Evolutionary conservation across 805 yeast genomes (phyloP).

Genomic region (Lipomyces yamanashiensis): DNA sequence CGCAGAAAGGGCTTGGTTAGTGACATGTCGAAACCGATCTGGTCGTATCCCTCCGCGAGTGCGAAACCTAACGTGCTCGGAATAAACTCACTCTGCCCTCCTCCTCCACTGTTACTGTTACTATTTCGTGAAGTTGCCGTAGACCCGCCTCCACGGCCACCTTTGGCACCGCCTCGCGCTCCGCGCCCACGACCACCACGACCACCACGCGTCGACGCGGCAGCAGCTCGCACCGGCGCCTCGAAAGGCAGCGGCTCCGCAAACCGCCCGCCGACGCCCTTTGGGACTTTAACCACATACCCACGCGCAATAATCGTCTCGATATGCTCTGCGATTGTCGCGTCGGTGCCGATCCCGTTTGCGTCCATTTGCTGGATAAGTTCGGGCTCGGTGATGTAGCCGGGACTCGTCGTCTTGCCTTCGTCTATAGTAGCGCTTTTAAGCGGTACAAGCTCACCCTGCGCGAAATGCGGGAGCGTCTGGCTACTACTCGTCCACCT

Average conservation of each 20-base stretch:
- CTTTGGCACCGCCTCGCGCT: slow-evolving; percentile 20
- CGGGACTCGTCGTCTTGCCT: slow-evolving; percentile 83
- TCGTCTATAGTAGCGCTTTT: slow-evolving; percentile 61
- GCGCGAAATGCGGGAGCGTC: slow-evolving; percentile 64
- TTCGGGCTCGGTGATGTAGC: slow-evolving; percentile 87
- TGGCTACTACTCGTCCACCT: slow-evolving; percentile 71
- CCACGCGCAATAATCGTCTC: slow-evolving; percentile 72
- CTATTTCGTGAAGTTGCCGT: neutral
- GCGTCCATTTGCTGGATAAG: slow-evolving; percentile 92
- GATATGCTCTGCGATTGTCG: slow-evolving; percentile 97
- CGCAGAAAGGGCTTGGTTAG: slow-evolving; percentile 89
- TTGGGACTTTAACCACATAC: slow-evolving; percentile 56
- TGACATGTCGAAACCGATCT: slow-evolving; percentile 72
- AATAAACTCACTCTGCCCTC: slow-evolving; percentile 50
- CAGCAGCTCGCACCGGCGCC: slow-evolving; percentile 39
- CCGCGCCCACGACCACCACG: slow-evolving; percentile 21
- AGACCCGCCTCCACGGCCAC: slow-evolving; percentile 18
- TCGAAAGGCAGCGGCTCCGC: slow-evolving; percentile 21
- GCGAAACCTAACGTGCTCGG: slow-evolving; percentile 89
- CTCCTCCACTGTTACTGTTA: slow-evolving; percentile 28
- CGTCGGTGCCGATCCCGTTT: slow-evolving; percentile 98
- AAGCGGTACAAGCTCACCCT: slow-evolving; percentile 63
- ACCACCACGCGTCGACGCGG: slow-evolving; percentile 6
- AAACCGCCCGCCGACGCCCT: slow-evolving; percentile 26
- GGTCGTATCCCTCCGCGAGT: slow-evolving; percentile 84